Evolutionary conservation across 2,329 filamentous ascomycete species (phyloP).

Genomic region (Neonectria neomacrospora): DNA sequence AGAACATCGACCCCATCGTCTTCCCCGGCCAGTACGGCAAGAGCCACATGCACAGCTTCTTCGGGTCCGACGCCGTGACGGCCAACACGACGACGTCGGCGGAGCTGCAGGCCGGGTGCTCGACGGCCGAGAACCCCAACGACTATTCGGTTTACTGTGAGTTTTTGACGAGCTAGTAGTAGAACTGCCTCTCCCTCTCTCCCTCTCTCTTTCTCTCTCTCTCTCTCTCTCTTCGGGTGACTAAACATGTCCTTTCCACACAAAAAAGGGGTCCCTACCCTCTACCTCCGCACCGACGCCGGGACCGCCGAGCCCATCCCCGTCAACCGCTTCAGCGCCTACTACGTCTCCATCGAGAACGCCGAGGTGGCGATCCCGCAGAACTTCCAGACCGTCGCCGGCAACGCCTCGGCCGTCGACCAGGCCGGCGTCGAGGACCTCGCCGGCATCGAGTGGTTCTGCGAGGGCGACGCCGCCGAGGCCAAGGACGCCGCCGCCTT

Average conservation of each 20-base stretch:
- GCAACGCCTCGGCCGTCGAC: slow-evolving; percentile 43
- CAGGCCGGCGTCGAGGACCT: slow-evolving; percentile 22
- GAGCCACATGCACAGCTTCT: slow-evolving; percentile 51
- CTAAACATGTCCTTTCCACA: no score
- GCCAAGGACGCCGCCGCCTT: slow-evolving; percentile 42
- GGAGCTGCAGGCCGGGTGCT: slow-evolving; percentile 55
- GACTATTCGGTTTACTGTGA: slow-evolving; percentile 57
- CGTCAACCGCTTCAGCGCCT: slow-evolving; percentile 55
- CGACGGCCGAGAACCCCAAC: slow-evolving; percentile 58
- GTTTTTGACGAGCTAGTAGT: no score
- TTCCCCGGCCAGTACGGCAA: slow-evolving; percentile 46
- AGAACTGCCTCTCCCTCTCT: no score
- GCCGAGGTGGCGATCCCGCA: slow-evolving; percentile 59
- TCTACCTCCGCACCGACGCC: slow-evolving; percentile 45
- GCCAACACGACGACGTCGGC: slow-evolving; percentile 44
- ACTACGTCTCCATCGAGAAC: slow-evolving; percentile 54
- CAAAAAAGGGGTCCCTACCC: slow-evolving; percentile 52
- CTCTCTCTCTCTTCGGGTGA: no score
- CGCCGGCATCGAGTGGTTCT: slow-evolving; percentile 49
- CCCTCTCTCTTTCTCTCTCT: no score
- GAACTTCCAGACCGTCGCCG: slow-evolving; percentile 55
- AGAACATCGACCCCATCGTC: slow-evolving; percentile 50
- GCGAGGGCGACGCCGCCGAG: slow-evolving; percentile 44
- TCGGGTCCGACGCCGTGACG: slow-evolving; percentile 49
- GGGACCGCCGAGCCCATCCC: slow-evolving; percentile 47